These are phyloP conservation scores for Rhododendron vialii DNA, from an alignment of 148 eudicot species.

Conservation along the genomic window DNA sequence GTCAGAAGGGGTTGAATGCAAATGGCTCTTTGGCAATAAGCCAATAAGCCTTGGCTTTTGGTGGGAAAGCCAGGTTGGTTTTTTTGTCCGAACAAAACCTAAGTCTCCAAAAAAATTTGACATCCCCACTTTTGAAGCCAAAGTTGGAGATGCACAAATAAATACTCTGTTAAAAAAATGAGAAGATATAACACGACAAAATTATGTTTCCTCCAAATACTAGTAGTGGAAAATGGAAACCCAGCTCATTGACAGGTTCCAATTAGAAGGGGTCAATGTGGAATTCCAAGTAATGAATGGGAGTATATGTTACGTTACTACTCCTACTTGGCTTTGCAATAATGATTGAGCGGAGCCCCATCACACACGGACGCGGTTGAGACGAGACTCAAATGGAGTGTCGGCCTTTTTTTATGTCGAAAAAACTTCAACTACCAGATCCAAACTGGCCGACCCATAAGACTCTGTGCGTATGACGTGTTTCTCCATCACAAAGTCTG, in stretches of 20 bases:
- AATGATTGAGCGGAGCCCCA: neutral
- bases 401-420: neutral
- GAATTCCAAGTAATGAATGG: neutral
- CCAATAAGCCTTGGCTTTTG: too few relatives aligned
- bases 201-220: neutral
- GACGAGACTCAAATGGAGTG: neutral
- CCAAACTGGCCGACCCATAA: neutral
- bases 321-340: neutral
- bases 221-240: too few relatives aligned
- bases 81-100: too few relatives aligned
- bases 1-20: too few relatives aligned
- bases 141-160: too few relatives aligned
- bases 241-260: neutral
- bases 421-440: neutral
- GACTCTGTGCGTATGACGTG: too few relatives aligned
- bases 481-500: too few relatives aligned
- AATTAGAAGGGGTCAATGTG: neutral
- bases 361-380: neutral
- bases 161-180: too few relatives aligned
- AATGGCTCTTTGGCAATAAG: too few relatives aligned
- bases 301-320: neutral
- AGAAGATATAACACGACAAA: neutral
- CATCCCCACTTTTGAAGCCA: too few relatives aligned
- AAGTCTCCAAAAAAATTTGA: too few relatives aligned
- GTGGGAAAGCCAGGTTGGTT: too few relatives aligned